phyloP scores from a whole-genome alignment of 495 filamentous ascomycete genomes.

The Hypoxylon perforatum region DNA sequence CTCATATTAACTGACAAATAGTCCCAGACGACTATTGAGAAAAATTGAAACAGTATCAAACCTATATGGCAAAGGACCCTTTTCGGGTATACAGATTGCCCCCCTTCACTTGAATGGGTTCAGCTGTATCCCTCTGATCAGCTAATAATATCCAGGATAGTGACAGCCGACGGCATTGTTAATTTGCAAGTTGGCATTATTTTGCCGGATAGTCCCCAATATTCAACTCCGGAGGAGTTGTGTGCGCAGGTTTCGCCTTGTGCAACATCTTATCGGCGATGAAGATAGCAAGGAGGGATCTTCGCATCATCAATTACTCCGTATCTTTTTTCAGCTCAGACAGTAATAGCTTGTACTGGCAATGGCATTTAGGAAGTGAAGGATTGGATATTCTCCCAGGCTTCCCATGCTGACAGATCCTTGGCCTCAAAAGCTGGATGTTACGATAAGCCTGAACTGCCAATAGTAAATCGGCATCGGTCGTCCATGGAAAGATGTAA shows the following conservation, averaged over 20 bases:
- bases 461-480: slow-evolving; percentile 22
- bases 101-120: slow-evolving; percentile 31
- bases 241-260: slow-evolving; percentile 29
- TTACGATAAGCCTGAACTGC: slow-evolving; percentile 30
- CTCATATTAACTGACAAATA: slow-evolving; percentile 13
- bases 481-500: slow-evolving; percentile 14
- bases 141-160: slow-evolving; percentile 27
- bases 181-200: slow-evolving; percentile 21
- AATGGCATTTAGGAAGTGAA: slow-evolving; percentile 18
- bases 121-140: slow-evolving; percentile 18
- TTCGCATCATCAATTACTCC: slow-evolving; percentile 35
- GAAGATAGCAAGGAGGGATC: slow-evolving; percentile 4
- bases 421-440: slow-evolving; percentile 16
- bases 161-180: background rate
- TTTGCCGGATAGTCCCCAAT: slow-evolving; percentile 43
- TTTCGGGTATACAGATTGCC: background rate
- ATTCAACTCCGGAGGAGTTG: slow-evolving; percentile 30
- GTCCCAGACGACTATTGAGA: slow-evolving; percentile 25
- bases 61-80: slow-evolving; percentile 7
- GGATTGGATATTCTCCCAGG: slow-evolving; percentile 13
- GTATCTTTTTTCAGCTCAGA: slow-evolving; percentile 17
- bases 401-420: slow-evolving; percentile 26
- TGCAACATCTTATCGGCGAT: slow-evolving; percentile 18
- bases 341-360: slow-evolving; percentile 18
- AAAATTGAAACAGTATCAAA: slow-evolving; percentile 30